These are phyloP conservation scores for Solanum gracilifrons DNA, from an alignment of 257 asterid genomes.

Conservation along the genomic window DNA sequence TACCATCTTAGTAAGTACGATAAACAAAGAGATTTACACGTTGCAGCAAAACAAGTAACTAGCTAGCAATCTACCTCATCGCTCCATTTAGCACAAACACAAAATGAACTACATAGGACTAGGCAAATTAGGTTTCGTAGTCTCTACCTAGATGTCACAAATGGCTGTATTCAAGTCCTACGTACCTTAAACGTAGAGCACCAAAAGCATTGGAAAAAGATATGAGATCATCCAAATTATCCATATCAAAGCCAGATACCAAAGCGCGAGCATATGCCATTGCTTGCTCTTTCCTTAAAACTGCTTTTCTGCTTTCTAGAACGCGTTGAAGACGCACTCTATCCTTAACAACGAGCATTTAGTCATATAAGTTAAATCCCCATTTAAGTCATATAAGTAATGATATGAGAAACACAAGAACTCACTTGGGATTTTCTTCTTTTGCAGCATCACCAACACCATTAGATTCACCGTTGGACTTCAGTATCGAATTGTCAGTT, in stretches of 20 bases:
- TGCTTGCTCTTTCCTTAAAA: slow-evolving; percentile 74
- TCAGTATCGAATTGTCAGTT: neutral
- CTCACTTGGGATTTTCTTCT: slow-evolving; percentile 56
- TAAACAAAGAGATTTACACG: neutral
- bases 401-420: slow-evolving; percentile 5
- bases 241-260: slow-evolving; percentile 69
- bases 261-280: slow-evolving; percentile 93
- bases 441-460: slow-evolving; percentile 22
- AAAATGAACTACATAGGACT: neutral
- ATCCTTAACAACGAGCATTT: slow-evolving; percentile 1
- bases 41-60: neutral
- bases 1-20: neutral
- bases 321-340: slow-evolving; percentile 68
- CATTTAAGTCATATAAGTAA: neutral
- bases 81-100: neutral
- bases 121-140: neutral
- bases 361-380: neutral
- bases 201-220: slow-evolving; percentile 73
- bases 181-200: slow-evolving; percentile 64
- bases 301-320: slow-evolving; percentile 63
- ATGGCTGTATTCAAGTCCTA: neutral
- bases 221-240: slow-evolving; percentile 43
- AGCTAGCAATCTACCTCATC: neutral
- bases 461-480: slow-evolving; percentile 24
- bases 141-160: neutral